A percentile compares a stretch with the other conserved stretches of the same genome.
Conservation (phyloP, 176 grass and related monocot species). For the Lolium rigidum region DNA sequence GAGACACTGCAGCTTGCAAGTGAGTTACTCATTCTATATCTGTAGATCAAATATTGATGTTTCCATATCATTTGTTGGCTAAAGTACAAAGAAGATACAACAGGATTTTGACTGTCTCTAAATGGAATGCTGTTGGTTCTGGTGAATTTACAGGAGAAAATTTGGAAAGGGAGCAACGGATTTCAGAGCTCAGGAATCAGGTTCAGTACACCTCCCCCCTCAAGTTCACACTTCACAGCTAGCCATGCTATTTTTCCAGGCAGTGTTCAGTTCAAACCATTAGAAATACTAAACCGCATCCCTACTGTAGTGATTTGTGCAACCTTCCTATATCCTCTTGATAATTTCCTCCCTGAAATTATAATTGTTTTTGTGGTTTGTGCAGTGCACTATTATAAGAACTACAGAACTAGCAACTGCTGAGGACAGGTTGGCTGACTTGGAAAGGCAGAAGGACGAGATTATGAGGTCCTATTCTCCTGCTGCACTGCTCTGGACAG, state of each 20-base stretch:
- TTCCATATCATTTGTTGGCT: conserved; percentile 24
- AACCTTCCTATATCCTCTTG: background rate
- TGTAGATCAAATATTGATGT: conserved; percentile 17
- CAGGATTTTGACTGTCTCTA: conserved; percentile 21
- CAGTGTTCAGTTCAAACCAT: background rate
- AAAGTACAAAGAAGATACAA: conserved; percentile 13
- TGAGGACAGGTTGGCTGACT: conserved; percentile 73
- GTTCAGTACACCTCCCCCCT: conserved; percentile 26
- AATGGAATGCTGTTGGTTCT: conserved; percentile 18
- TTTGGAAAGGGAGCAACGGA: conserved; percentile 85
- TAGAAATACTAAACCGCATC: background rate
- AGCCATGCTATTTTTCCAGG: background rate
- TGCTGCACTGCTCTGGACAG: conserved; percentile 50
- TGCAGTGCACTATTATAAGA: conserved; percentile 90
- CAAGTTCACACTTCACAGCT: background rate
- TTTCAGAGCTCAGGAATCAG: conserved; percentile 89
- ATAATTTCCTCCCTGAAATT: conserved; percentile 8
- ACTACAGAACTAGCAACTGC: conserved; percentile 87
- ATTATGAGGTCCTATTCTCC: conserved; percentile 70
- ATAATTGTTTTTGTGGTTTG: conserved; percentile 29
- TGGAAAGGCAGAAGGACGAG: conserved; percentile 86
- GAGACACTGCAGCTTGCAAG: conserved; percentile 94
- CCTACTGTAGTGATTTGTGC: background rate
- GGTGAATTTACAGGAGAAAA: conserved; percentile 69
- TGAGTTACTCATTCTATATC: conserved; percentile 58